These are phyloP conservation scores for Lignosus rhinocerotis DNA, from an alignment of 1,284 basidiomycete genomes.

Conservation along the genomic window DNA sequence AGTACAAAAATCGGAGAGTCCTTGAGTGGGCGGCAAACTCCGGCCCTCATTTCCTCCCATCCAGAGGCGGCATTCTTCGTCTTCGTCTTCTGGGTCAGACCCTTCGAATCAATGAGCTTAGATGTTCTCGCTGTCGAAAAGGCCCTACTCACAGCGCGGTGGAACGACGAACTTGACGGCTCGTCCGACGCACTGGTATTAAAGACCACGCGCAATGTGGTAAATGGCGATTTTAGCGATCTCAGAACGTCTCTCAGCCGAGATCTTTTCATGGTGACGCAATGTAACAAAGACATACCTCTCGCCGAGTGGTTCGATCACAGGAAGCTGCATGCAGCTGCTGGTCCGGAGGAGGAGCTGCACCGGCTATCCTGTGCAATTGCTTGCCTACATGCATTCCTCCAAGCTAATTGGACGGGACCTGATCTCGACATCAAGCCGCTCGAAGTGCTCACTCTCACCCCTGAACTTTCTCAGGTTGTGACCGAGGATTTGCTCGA, in stretches of 20 bases:
- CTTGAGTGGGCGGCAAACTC: conserved; percentile 21
- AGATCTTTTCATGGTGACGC: conserved; percentile 42
- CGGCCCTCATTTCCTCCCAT: conserved; percentile 18
- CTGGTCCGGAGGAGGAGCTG: conserved; percentile 45
- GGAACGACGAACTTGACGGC: conserved; percentile 49
- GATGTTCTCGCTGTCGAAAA: conserved; percentile 45
- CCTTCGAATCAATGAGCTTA: conserved; percentile 33
- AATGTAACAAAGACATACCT: conserved; percentile 29
- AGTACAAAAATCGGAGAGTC: conserved; percentile 10
- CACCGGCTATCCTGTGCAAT: conserved; percentile 69
- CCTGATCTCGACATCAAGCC: conserved; percentile 75
- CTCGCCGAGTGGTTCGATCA: conserved; percentile 39
- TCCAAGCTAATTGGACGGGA: conserved; percentile 97
- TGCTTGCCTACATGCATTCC: conserved; percentile 85
- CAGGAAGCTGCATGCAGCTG: conserved; percentile 22
- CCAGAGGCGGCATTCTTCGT: conserved; percentile 12
- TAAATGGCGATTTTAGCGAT: conserved; percentile 41
- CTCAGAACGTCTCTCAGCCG: conserved; percentile 53
- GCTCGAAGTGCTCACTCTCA: conserved; percentile 49
- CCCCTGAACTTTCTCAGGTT: conserved; percentile 30
- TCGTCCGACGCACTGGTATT: conserved; percentile 25
- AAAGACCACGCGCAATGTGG: conserved; percentile 35
- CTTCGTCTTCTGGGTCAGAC: conserved; percentile 1
- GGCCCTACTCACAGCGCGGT: conserved; percentile 52
- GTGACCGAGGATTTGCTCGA: conserved; percentile 60